Evolutionary conservation across 345 rosid species (phyloP).

Genomic region (Excoecaria agallocha): DNA sequence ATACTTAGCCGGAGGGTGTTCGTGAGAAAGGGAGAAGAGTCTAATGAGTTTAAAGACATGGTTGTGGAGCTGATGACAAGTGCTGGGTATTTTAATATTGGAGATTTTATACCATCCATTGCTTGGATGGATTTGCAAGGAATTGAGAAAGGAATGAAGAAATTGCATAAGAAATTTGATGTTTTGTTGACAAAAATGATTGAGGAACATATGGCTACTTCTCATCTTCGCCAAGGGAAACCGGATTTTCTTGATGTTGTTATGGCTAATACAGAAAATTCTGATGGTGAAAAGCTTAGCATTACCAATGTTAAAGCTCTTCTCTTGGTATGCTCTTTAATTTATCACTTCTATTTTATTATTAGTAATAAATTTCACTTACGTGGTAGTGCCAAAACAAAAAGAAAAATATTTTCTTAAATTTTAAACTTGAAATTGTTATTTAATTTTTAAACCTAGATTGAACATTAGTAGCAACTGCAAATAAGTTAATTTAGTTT

Average conservation of each 20-base stretch:
- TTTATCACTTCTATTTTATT: too few species aligned
- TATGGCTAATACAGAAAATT: slow-evolving; percentile 28
- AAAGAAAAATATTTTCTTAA: too few species aligned
- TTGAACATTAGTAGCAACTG: too few species aligned
- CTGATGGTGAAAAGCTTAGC: slow-evolving; percentile 35
- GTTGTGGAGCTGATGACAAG: slow-evolving; percentile 62
- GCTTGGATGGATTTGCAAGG: slow-evolving; percentile 70
- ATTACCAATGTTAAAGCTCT: slow-evolving; percentile 50
- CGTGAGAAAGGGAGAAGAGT: slow-evolving; percentile 40
- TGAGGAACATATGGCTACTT: slow-evolving; percentile 38
- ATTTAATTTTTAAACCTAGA: too few species aligned
- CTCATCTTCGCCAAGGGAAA: slow-evolving; percentile 35
- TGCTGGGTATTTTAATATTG: slow-evolving; percentile 49
- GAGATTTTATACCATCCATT: slow-evolving; percentile 55
- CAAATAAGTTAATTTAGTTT: too few species aligned
- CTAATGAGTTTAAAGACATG: slow-evolving; percentile 56
- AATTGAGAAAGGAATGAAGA: slow-evolving; percentile 55
- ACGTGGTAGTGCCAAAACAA: too few species aligned
- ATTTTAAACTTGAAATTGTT: too few species aligned
- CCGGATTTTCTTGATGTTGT: slow-evolving; percentile 55
- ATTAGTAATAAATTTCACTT: too few species aligned
- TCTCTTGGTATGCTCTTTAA: slow-evolving; percentile 34
- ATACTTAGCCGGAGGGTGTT: slow-evolving; percentile 47
- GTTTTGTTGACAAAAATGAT: slow-evolving; percentile 45
- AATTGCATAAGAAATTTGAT: slow-evolving; percentile 46